Percentiles rank a stretch among this genome's conserved stretches.
Conservation (phyloP, 2,329 filamentous ascomycete genomes). For the Penicillium sclerotiorum region DNA sequence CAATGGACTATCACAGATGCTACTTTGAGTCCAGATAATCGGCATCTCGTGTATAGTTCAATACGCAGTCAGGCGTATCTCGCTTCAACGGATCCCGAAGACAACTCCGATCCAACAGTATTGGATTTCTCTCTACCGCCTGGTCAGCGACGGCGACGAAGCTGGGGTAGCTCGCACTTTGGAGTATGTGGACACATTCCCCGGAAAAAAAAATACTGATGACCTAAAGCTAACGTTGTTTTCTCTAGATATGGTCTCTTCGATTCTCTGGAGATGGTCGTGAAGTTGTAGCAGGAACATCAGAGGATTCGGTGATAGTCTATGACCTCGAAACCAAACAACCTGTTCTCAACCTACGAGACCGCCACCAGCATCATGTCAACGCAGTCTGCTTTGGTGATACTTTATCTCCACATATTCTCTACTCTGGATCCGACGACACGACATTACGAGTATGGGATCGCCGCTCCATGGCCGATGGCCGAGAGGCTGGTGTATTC, state of each 20-base stretch:
- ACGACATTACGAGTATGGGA: conserved; percentile 96
- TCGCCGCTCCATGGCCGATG: conserved; percentile 67
- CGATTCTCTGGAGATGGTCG: conserved; percentile 90
- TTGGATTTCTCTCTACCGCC: conserved; percentile 69
- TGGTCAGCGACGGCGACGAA: conserved; percentile 39
- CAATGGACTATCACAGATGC: conserved; percentile 97
- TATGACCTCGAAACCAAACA: conserved; percentile 86
- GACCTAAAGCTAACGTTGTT: background rate
- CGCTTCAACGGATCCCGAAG: conserved; percentile 81
- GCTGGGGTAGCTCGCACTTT: conserved; percentile 42
- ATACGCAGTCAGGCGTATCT: conserved; percentile 83
- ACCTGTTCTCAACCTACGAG: conserved; percentile 72
- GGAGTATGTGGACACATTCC: conserved; percentile 40
- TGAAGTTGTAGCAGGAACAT: conserved; percentile 88
- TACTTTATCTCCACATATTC: conserved; percentile 81
- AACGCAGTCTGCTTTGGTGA: conserved; percentile 98
- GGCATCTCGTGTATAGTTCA: conserved; percentile 86
- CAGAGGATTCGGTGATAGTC: conserved; percentile 75
- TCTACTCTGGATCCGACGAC: conserved; percentile 96
- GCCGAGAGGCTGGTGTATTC: conserved; percentile 66
- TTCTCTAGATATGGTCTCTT: conserved; percentile 75
- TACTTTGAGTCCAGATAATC: conserved; percentile 86
- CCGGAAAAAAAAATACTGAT: background rate
- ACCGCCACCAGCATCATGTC: conserved; percentile 80
- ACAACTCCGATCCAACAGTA: conserved; percentile 75